phyloP scores from a whole-genome alignment of 495 filamentous ascomycete species.

The Neohortaea acidophila region DNA sequence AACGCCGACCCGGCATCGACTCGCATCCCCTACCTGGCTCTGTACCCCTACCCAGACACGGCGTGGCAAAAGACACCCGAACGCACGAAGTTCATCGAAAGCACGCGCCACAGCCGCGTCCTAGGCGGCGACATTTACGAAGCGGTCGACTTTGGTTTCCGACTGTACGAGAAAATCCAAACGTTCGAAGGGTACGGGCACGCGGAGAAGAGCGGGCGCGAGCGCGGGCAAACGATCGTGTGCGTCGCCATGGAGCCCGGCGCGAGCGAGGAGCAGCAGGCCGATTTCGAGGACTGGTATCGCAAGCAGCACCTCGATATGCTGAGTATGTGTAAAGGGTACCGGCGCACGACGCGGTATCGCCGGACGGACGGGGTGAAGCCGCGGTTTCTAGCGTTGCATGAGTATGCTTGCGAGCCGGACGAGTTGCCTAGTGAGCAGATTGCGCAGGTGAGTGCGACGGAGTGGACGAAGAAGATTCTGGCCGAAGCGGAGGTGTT shows the following conservation, averaged over 20 bases:
- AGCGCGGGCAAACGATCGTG: conserved; percentile 6
- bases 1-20: conserved; percentile 3
- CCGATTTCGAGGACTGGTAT: conserved; percentile 19
- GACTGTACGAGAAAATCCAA: conserved; percentile 12
- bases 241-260: conserved; percentile 14
- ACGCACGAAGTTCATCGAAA: neutral
- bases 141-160: conserved; percentile 4
- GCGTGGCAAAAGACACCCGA: neutral
- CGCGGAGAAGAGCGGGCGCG: conserved; percentile 2
- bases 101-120: neutral
- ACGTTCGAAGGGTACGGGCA: conserved; percentile 14
- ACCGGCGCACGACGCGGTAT: conserved; percentile 17
- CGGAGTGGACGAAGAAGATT: conserved; percentile 17
- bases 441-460: conserved; percentile 6
- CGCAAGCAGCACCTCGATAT: conserved; percentile 19
- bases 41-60: conserved; percentile 14
- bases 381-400: conserved; percentile 17
- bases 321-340: conserved; percentile 13
- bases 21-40: conserved; percentile 12
- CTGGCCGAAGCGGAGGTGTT: conserved; percentile 2
- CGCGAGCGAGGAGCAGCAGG: conserved; percentile 7
- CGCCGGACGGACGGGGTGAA: conserved; percentile 4
- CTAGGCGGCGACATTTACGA: conserved; percentile 6
- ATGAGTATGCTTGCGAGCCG: conserved; percentile 14
- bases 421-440: conserved; percentile 12